Conservation (phyloP, 345 rosid genomes). For the Brassica carinata region DNA sequence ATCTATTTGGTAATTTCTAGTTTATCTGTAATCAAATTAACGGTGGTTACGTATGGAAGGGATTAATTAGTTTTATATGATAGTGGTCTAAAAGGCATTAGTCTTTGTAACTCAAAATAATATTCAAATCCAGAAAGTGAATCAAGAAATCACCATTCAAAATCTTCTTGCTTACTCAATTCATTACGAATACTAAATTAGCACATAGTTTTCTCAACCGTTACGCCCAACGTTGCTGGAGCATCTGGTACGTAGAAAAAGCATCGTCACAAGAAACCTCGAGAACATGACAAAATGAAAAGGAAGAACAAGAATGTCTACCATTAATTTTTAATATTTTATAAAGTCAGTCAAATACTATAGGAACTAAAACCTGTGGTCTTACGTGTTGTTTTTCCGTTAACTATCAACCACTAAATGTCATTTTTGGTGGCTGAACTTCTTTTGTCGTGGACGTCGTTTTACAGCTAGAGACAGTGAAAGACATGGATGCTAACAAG, state of each 20-base stretch:
- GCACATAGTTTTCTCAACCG: constrained; percentile 62
- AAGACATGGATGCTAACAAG: constrained; percentile 21
- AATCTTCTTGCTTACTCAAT: constrained; percentile 42
- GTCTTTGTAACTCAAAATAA: constrained; percentile 22
- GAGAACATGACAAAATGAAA: constrained; percentile 36
- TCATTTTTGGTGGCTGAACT: constrained; percentile 42
- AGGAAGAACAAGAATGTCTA: constrained; percentile 35
- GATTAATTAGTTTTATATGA: constrained; percentile 17
- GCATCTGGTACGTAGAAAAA: constrained; percentile 29
- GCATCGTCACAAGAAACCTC: constrained; percentile 37
- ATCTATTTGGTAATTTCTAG: constrained; percentile 31
- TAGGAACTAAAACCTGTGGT: constrained; percentile 32
- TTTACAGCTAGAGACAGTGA: constrained; percentile 33
- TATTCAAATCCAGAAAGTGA: constrained; percentile 25
- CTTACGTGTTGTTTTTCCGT: constrained; percentile 19
- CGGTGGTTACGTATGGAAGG: constrained; percentile 21
- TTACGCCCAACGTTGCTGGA: constrained; percentile 55
- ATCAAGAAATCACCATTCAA: constrained; percentile 38
- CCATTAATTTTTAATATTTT: constrained; percentile 16
- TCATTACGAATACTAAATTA: constrained; percentile 34
- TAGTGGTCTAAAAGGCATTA: constrained; percentile 30
- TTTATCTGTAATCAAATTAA: constrained; percentile 16
- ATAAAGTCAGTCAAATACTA: constrained; percentile 26
- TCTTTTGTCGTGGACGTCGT: constrained; percentile 40
- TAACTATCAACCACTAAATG: constrained; percentile 40